Conservation (phyloP, 1,284 basidiomycete genomes). For the Microbotryomycetes sp. region DNA sequence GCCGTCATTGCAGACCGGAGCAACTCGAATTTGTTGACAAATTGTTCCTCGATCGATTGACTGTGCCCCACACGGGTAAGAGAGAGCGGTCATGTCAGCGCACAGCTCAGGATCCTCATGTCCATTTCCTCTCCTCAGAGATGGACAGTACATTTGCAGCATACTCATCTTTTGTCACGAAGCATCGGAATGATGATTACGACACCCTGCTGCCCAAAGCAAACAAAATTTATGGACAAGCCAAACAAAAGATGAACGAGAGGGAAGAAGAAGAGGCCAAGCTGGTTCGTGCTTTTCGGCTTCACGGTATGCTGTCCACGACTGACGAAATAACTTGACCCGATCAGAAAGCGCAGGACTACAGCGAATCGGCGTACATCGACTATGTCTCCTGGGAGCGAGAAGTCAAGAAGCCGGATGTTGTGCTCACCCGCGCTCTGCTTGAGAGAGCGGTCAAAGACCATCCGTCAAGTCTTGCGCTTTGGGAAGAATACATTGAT, state of each 20-base stretch:
- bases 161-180: constrained; percentile 80
- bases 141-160: constrained; percentile 69
- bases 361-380: constrained; percentile 46
- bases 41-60: constrained; percentile 40
- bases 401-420: constrained; percentile 55
- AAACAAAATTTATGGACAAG: constrained; percentile 48
- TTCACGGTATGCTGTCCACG: background rate
- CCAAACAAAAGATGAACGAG: constrained; percentile 16
- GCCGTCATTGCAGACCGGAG: constrained; percentile 24
- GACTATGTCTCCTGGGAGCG: constrained; percentile 60
- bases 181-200: constrained; percentile 64
- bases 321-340: background rate
- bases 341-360: constrained; percentile 1
- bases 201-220: constrained; percentile 65
- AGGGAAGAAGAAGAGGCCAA: constrained; percentile 28
- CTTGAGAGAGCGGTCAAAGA: constrained; percentile 64
- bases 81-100: background rate
- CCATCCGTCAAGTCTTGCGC: constrained; percentile 13
- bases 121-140: constrained; percentile 29
- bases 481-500: constrained; percentile 25
- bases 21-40: constrained; percentile 38
- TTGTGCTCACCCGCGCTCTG: constrained; percentile 53
- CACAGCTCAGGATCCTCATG: background rate
- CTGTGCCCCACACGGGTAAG: constrained; percentile 40
- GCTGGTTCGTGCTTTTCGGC: constrained; percentile 4